Conservation (phyloP, 2,329 filamentous ascomycete genomes). For the Teratosphaeria nubilosa region DNA sequence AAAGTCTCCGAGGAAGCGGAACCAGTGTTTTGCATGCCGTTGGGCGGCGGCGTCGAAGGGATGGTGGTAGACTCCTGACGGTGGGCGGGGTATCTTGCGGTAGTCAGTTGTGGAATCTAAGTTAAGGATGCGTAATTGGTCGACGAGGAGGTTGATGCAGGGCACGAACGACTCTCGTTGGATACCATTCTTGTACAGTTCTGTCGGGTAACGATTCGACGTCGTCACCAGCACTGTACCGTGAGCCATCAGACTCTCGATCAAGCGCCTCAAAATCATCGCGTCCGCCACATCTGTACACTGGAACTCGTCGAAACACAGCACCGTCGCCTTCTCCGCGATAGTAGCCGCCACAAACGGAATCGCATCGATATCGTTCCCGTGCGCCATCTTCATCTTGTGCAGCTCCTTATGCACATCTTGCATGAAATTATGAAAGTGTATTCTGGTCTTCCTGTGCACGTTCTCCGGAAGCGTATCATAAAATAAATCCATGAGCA, state of each 20-base stretch:
- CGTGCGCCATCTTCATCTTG: slow-evolving; percentile 78
- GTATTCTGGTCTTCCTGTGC: slow-evolving; percentile 76
- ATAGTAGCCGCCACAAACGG: slow-evolving; percentile 94
- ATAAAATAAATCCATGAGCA: slow-evolving; percentile 98
- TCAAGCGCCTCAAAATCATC: slow-evolving; percentile 83
- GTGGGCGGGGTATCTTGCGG: slow-evolving; percentile 87
- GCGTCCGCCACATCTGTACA: slow-evolving; percentile 97
- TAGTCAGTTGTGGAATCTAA: slow-evolving; percentile 94
- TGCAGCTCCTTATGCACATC: slow-evolving; percentile 88
- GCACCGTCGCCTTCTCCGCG: slow-evolving; percentile 69
- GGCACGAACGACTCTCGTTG: slow-evolving; percentile 92
- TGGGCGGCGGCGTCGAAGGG: slow-evolving; percentile 68
- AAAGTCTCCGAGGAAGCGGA: slow-evolving; percentile 81
- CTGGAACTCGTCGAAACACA: slow-evolving; percentile 98
- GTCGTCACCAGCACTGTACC: slow-evolving; percentile 96
- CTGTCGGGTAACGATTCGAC: slow-evolving; percentile 89
- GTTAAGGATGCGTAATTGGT: slow-evolving; percentile 77
- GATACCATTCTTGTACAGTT: slow-evolving; percentile 96
- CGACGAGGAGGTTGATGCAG: slow-evolving; percentile 85
- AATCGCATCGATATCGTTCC: slow-evolving; percentile 79
- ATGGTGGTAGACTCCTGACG: slow-evolving; percentile 88
- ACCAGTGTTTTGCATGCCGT: slow-evolving; percentile 88
- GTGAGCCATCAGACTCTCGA: slow-evolving; percentile 88
- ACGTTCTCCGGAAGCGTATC: slow-evolving; percentile 79
- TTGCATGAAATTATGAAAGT: slow-evolving; percentile 99